Percentiles rank a stretch among this genome's conserved stretches.
These are phyloP conservation scores for Lasiodiplodia gonubiensis DNA, from an alignment of 2,329 filamentous ascomycete genomes.

Conservation along the genomic window DNA sequence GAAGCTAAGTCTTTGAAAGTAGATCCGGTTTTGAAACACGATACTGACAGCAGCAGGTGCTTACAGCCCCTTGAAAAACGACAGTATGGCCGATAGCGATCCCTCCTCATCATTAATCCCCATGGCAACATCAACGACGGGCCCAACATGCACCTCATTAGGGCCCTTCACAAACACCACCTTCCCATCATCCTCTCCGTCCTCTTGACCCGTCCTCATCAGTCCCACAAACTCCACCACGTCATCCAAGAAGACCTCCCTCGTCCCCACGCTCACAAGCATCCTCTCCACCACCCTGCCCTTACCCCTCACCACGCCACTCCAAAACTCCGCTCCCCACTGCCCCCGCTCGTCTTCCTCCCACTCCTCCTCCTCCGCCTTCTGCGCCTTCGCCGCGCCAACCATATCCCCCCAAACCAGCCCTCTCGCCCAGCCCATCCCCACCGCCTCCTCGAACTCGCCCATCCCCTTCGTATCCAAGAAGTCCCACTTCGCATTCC, in stretches of 20 bases:
- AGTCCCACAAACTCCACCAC: conserved; percentile 4
- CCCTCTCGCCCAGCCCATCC: not conserved
- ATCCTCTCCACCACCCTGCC: conserved; percentile 3
- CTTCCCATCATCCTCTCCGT: not conserved
- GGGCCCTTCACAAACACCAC: conserved; percentile 10
- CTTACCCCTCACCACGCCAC: not conserved
- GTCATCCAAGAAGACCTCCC: conserved; percentile 15
- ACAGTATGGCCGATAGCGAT: not conserved
- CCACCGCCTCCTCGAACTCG: not conserved
- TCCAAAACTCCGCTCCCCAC: conserved; percentile 13
- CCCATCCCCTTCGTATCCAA: not conserved
- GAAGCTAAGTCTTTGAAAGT: not conserved
- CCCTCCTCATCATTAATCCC: not conserved
- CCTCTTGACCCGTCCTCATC: conserved; percentile 1
- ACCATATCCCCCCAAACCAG: conserved; percentile 10
- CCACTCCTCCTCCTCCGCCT: not conserved
- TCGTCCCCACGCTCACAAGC: conserved; percentile 12
- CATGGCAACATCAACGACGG: conserved; percentile 7
- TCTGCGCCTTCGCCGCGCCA: not conserved
- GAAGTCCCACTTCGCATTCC: conserved; percentile 8
- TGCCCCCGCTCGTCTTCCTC: too few species aligned
- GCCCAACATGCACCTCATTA: conserved; percentile 9
- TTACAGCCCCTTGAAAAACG: conserved; percentile 7
- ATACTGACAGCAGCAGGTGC: not conserved
- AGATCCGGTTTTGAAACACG: not conserved